Conservation (phyloP, 768 basidiomycete genomes). For the Nidularia pulvinata region DNA sequence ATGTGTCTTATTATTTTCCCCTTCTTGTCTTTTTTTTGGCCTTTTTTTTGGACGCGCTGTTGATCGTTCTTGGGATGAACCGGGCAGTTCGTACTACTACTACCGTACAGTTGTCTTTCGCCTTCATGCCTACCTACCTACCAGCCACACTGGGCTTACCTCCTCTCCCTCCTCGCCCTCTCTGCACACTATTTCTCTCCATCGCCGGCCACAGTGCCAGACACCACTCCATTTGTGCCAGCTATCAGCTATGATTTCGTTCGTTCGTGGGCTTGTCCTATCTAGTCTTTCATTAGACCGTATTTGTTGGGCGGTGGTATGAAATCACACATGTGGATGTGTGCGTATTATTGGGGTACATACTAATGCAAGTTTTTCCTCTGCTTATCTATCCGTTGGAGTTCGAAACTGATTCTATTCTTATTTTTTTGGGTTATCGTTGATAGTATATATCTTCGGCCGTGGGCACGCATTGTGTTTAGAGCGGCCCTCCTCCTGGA, state of each 20-base stretch:
- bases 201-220: neutral
- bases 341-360: too few species aligned
- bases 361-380: too few species aligned
- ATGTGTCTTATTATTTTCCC: neutral
- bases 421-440: too few species aligned
- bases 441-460: too few species aligned
- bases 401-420: too few species aligned
- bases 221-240: neutral
- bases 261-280: neutral
- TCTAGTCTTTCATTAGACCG: neutral
- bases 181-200: neutral
- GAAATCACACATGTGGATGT: too few species aligned
- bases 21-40: neutral
- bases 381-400: too few species aligned
- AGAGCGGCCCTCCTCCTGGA: too few species aligned
- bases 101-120: neutral
- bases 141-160: neutral
- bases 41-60: neutral
- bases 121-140: neutral
- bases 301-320: neutral
- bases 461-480: too few species aligned
- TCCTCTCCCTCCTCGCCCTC: neutral
- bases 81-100: neutral
- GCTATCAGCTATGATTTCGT: neutral
- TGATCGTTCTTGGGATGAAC: neutral